A percentile compares a stretch with the other conserved stretches of the same genome.
Conservation (phyloP, 1,139 yeast species). For the Candida gigantensis region DNA sequence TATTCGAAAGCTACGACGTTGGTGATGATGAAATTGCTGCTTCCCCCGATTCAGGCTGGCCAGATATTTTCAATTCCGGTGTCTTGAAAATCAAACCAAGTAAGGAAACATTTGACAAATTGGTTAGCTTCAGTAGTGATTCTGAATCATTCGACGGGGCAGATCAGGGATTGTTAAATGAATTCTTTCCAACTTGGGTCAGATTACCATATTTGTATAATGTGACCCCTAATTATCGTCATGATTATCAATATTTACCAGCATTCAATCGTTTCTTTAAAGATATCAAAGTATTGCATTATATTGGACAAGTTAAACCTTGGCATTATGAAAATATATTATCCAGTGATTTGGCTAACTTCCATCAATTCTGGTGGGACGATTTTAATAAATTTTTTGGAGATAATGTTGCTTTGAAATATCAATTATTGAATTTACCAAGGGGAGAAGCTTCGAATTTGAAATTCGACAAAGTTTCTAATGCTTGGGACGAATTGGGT, state of each 20-base stretch:
- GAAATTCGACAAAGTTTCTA: slow-evolving; percentile 28
- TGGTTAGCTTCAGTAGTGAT: slow-evolving; percentile 18
- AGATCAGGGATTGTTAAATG: slow-evolving; percentile 36
- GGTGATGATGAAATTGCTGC: slow-evolving; percentile 23
- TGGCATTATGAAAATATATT: slow-evolving; percentile 27
- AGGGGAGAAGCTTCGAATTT: slow-evolving; percentile 41
- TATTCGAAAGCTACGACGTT: slow-evolving; percentile 22
- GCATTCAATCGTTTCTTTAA: slow-evolving; percentile 30
- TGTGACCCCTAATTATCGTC: slow-evolving; percentile 30
- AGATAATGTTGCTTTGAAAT: slow-evolving; percentile 15
- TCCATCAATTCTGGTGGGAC: slow-evolving; percentile 41
- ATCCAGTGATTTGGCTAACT: slow-evolving; percentile 18
- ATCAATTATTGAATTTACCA: slow-evolving; percentile 18
- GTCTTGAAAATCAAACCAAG: slow-evolving; percentile 31
- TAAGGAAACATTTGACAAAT: slow-evolving; percentile 18
- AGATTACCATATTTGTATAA: slow-evolving; percentile 33
- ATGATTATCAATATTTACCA: slow-evolving; percentile 33
- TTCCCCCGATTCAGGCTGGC: slow-evolving; percentile 40
- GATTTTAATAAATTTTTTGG: slow-evolving; percentile 27
- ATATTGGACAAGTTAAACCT: slow-evolving; percentile 31
- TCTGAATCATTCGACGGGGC: slow-evolving; percentile 34
- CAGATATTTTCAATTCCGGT: slow-evolving; percentile 38
- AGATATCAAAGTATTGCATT: slow-evolving; percentile 31
- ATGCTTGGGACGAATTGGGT: slow-evolving; percentile 31
- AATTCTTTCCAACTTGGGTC: slow-evolving; percentile 28